Evolutionary conservation across 139 green algal genomes (phyloP).

Genomic region (Coccomyxa sp.): DNA sequence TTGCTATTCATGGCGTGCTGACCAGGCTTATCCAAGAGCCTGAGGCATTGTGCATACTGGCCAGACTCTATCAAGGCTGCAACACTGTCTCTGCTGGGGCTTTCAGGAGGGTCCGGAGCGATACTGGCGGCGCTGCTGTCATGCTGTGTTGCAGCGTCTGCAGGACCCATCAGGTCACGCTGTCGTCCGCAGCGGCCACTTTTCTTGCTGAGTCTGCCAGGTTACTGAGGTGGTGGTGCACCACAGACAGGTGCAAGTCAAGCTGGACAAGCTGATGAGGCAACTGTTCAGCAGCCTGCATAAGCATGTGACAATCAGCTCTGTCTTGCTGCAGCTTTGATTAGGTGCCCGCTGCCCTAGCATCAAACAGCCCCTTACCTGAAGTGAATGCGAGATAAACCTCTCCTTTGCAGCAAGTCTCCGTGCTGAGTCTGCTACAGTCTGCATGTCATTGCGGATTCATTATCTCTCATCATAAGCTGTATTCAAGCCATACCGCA

Average conservation of each 20-base stretch:
- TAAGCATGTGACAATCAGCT: neutral
- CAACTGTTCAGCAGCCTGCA: neutral
- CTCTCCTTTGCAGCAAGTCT: neutral
- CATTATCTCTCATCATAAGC: neutral
- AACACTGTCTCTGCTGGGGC: neutral
- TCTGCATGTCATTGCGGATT: neutral
- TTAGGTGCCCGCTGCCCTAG: neutral
- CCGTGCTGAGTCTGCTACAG: neutral
- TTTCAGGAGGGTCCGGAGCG: neutral
- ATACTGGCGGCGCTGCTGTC: neutral
- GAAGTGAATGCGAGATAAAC: neutral
- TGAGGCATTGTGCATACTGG: slow-evolving; percentile 6
- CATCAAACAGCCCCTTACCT: neutral
- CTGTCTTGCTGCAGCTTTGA: no score
- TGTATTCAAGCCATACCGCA: no score
- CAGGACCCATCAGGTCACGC: no score
- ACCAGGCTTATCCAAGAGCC: neutral
- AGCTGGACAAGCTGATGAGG: neutral
- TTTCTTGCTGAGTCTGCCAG: neutral
- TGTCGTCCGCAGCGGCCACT: no score
- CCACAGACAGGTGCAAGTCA: neutral
- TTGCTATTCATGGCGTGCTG: no score
- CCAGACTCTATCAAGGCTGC: neutral
- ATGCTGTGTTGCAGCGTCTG: no score
- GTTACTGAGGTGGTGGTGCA: neutral